Conservation (phyloP, 768 basidiomycete species). For the Phylloporus rhodoxanthus region DNA sequence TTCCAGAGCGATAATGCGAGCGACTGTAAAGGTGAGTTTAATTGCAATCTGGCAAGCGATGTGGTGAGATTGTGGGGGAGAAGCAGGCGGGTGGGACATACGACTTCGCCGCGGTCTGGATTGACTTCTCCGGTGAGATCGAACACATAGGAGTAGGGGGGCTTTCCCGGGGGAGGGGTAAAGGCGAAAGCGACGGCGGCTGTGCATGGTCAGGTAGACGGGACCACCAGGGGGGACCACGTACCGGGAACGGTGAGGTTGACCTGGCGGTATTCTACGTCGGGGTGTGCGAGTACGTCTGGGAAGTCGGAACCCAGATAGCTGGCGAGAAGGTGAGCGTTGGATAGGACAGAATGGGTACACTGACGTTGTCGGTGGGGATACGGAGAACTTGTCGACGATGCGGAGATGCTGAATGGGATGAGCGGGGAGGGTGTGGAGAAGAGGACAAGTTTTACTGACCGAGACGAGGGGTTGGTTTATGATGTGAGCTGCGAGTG, state of each 20-base stretch:
- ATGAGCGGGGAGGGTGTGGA: constrained; percentile 10
- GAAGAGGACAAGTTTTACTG: constrained; percentile 41
- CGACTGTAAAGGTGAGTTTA: constrained; percentile 63
- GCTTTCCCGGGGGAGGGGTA: constrained; percentile 62
- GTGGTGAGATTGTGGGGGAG: constrained; percentile 3
- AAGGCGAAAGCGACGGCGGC: constrained; percentile 65
- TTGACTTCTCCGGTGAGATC: constrained; percentile 80
- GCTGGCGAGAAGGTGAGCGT: constrained; percentile 33
- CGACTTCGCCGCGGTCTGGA: constrained; percentile 70
- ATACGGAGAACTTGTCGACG: constrained; percentile 69
- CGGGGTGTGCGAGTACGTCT: constrained; percentile 55
- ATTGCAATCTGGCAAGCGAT: constrained; percentile 60
- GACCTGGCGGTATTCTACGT: constrained; percentile 76
- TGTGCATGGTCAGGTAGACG: constrained; percentile 27
- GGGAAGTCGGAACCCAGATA: constrained; percentile 77
- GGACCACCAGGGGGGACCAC: constrained; percentile 20
- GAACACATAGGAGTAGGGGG: constrained; percentile 76
- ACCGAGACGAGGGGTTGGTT: neutral
- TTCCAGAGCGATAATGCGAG: constrained; percentile 65
- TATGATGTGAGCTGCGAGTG: constrained; percentile 62
- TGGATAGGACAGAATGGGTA: constrained; percentile 7
- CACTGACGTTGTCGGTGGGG: constrained; percentile 67
- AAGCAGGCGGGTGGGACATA: constrained; percentile 29
- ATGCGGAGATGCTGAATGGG: constrained; percentile 54
- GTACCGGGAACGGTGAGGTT: constrained; percentile 71